Evolutionary conservation across 805 yeast species (phyloP), one percentile per base, ranked within the genome.

Genomic region (Zygosaccharomyces pseudorouxii): DNA sequence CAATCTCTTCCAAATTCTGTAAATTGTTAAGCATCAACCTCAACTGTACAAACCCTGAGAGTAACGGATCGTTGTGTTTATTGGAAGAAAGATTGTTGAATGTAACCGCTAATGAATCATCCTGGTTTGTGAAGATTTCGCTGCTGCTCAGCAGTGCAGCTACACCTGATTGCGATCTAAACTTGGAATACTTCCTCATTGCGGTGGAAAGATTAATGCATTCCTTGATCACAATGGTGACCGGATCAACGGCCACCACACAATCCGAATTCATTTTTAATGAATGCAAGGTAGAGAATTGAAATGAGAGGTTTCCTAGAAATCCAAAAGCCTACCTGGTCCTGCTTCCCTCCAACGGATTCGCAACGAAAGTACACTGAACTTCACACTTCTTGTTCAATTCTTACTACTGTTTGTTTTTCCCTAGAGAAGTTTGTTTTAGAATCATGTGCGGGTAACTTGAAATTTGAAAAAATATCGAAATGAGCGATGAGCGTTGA

Each of bases 181-280:
- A 84, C 54, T 86, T 80, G 62, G 89, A 79, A 54, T 86, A 76
- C 62, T 89, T 89, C 47, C 97, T 76, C 95, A 93, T 89, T 19
- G 93, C 89, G 16, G 95, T 83, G 16, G 92, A 80, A 45, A 93
- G 78, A 49, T 83, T 76, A 60, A 88, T 85, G 65, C 97, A 89
- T 71, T 93, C 98, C 62, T 86, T 86, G 52, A 89, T 82, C 55
- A 89, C 85, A 56, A 92, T 80, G 1, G 95, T 85, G 48, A 84
- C 77, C 11, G 95, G 86, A 65, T 87, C 90, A 45, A 86, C 75
- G 6, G 92, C 71, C 38, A 54, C 54, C 44, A 41, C 44, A 41
- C 19, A 41, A 41, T 41, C 36, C 18, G 44, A 41, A 29, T 41
- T 29, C 44, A 41, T 41, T 12, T 29, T 23, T 28, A 25, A 18